Evolutionary conservation across 805 yeast species (phyloP), one percentile per base, ranked within the genome.

Genomic region (Sugiyamaella boreocaroliniensis): DNA sequence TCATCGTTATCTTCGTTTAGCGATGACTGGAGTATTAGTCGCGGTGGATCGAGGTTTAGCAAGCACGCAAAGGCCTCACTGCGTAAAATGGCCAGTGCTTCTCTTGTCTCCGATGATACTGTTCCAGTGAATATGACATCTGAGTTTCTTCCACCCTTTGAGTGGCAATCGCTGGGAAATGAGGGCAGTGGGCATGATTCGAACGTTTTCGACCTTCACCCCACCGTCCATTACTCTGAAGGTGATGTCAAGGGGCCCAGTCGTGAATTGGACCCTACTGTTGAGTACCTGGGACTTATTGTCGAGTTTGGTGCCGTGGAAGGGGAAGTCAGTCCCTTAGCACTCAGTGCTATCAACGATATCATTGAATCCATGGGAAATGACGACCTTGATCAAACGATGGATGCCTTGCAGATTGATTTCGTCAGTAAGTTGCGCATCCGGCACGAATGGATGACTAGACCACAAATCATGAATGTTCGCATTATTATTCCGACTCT

Each of bases 321-420:
- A 11, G 74, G 75, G 0, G 71, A 71, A 32, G 57, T 78, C 0
- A 72, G 82, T 2, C 82, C 88, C 0, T 56, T 61, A 0, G 68
- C 79, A 0, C 18, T 81, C 0, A 64, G 65, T 4, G 62, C 75
- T 1, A 29, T 80, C 0, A 68, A 76, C 0, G 68, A 66, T 0
- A 59, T 81, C 34, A 46, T 69, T 1, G 66, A 67, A 3, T 65
- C 68, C 1, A 58, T 70, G 12, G 69, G 71, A 20, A 66, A 65
- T 15, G 69, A 71, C 14, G 70, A 76, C 2, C 63, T 81, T 34
- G 75, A 74, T 9, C 71, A 74, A 11, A 71, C 81, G 4, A 69
- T 89, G 59, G 97, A 90, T 64, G 64, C 65, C 15, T 67, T 89
- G 14, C 95, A 90, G 54, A 65, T 79, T 15, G 78, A 79, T 9